phyloP scores from a whole-genome alignment of 78 protist species.

The Cavenderia fasciculata region DNA sequence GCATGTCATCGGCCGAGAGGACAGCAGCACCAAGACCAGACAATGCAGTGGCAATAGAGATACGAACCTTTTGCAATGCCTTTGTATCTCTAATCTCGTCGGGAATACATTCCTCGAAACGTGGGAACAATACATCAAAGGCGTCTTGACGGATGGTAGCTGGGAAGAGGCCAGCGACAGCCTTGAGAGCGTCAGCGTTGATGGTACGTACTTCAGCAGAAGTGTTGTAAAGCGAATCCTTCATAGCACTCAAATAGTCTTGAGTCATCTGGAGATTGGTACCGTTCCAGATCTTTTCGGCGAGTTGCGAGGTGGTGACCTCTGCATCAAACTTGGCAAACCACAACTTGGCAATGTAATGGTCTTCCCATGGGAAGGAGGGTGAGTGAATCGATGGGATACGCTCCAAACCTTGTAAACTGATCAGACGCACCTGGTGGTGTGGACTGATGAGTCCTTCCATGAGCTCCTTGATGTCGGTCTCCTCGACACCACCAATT shows the following conservation, averaged over 20 bases:
- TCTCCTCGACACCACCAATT: conserved; percentile 50
- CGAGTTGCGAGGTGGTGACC: conserved; percentile 11
- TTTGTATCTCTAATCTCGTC: conserved; percentile 43
- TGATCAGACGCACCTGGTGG: conserved; percentile 51
- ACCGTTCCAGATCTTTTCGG: conserved; percentile 49
- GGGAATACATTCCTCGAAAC: neutral
- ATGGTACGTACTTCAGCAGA: conserved; percentile 50
- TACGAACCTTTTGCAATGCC: neutral
- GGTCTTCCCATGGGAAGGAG: conserved; percentile 28
- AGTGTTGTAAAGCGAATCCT: conserved; percentile 10
- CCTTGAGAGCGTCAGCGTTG: conserved; percentile 52
- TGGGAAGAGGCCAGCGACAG: neutral
- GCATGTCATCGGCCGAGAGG: neutral
- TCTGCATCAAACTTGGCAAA: conserved; percentile 50
- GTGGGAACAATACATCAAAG: neutral
- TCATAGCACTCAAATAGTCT: neutral
- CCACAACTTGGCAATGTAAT: conserved; percentile 69
- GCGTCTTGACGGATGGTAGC: conserved; percentile 7
- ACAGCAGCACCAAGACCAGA: conserved; percentile 47
- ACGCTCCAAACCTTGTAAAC: conserved; percentile 70
- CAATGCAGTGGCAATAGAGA: conserved; percentile 31
- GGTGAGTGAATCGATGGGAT: conserved; percentile 62
- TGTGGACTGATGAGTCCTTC: conserved; percentile 64
- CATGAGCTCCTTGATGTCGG: conserved; percentile 39
- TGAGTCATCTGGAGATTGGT: conserved; percentile 26